These are phyloP conservation scores for Lecanicillium sp. DNA, from an alignment of 2,329 filamentous ascomycete species.

Conservation along the genomic window DNA sequence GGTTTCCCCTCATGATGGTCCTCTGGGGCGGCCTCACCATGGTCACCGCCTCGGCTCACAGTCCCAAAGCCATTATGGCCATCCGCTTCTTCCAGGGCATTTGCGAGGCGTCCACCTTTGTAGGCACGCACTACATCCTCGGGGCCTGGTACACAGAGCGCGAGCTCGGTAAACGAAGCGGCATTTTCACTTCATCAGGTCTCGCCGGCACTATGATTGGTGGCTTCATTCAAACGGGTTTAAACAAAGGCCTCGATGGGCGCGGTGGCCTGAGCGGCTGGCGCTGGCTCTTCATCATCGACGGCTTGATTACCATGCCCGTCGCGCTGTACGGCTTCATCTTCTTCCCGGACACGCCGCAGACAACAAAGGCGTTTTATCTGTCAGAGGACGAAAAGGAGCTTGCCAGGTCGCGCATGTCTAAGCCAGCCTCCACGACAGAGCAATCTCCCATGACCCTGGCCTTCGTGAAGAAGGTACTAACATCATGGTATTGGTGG, in stretches of 20 bases:
- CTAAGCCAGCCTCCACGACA: conserved; percentile 21
- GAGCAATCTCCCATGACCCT: conserved; percentile 40
- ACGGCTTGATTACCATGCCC: conserved; percentile 45
- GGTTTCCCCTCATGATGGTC: conserved; percentile 58
- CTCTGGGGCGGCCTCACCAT: conserved; percentile 60
- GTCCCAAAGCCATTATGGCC: conserved; percentile 31
- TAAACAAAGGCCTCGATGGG: conserved; percentile 41
- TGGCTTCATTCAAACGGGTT: conserved; percentile 57
- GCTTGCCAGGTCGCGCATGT: conserved; percentile 38
- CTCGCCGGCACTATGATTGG: conserved; percentile 46
- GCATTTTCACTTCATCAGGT: conserved; percentile 56
- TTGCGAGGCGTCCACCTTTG: conserved; percentile 34
- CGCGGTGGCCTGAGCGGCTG: conserved; percentile 54
- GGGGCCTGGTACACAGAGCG: conserved; percentile 53
- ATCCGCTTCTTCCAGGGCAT: conserved; percentile 36
- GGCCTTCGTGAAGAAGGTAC: conserved; percentile 47
- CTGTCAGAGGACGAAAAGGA: conserved; percentile 40
- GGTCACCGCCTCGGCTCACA: conserved; percentile 37
- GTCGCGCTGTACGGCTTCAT: conserved; percentile 30
- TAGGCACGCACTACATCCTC: conserved; percentile 37
- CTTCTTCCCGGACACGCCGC: conserved; percentile 36
- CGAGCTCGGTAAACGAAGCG: conserved; percentile 57
- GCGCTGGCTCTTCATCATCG: conserved; percentile 67
- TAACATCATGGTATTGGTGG: conserved; percentile 59
- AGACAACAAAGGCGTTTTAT: conserved; percentile 38